phyloP scores from a whole-genome alignment of 345 rosid species.

The Linum tenue region DNA sequence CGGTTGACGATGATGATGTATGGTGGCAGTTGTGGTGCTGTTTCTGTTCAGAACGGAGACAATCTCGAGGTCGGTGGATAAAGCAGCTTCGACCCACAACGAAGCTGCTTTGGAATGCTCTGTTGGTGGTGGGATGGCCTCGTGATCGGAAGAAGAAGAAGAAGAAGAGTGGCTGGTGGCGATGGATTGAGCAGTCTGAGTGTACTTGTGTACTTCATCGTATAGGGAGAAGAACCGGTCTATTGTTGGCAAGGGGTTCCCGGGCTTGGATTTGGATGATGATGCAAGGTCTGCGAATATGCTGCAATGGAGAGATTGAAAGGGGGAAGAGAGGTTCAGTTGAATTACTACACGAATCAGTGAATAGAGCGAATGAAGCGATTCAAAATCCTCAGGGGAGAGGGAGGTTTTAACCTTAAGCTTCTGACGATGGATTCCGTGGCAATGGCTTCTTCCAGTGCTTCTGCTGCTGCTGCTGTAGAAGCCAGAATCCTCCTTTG shows the following conservation, averaged over 20 bases:
- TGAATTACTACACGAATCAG: too few relatives aligned
- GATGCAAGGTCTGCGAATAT: constrained; percentile 68
- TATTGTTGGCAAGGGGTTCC: constrained; percentile 60
- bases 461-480: constrained; percentile 73
- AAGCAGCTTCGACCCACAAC: constrained; percentile 86
- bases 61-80: constrained; percentile 77
- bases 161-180: constrained; percentile 26
- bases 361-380: too few relatives aligned
- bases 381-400: too few relatives aligned
- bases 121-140: constrained; percentile 11
- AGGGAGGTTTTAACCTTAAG: constrained; percentile 38
- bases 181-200: constrained; percentile 34
- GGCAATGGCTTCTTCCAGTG: constrained; percentile 83
- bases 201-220: constrained; percentile 39
- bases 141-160: constrained; percentile 13
- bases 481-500: constrained; percentile 68
- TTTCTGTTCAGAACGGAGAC: constrained; percentile 43
- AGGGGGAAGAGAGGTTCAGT: too few relatives aligned
- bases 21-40: constrained; percentile 14
- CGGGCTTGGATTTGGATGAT: constrained; percentile 53
- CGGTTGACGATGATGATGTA: constrained; percentile 14
- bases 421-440: constrained; percentile 60
- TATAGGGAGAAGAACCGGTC: constrained; percentile 50
- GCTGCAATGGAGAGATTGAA: constrained; percentile 26
- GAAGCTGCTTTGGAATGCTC: constrained; percentile 51